These are phyloP conservation scores for Cavenderia fasciculata DNA, from an alignment of 78 protist species.

Conservation along the genomic window DNA sequence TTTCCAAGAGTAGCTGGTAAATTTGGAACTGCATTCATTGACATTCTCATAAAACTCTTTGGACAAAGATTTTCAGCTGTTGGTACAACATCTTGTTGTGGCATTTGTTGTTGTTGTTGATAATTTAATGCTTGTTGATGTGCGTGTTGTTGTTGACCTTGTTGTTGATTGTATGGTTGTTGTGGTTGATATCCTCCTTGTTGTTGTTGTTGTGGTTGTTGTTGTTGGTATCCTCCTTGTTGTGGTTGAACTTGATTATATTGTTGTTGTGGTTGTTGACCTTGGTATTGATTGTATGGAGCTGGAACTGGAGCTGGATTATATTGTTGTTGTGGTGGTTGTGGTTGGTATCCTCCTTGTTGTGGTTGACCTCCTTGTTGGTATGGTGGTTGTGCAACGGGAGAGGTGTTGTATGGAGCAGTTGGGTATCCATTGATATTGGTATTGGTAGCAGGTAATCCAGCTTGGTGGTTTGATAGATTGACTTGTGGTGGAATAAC, in stretches of 20 bases:
- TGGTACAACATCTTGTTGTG: constrained; percentile 20
- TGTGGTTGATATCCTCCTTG: background rate
- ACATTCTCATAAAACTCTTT: constrained; percentile 54
- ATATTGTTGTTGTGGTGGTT: background rate
- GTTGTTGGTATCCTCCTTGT: background rate
- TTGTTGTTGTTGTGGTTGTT: background rate
- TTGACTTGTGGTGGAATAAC: no score
- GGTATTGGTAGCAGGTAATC: no score
- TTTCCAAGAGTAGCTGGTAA: constrained; percentile 17
- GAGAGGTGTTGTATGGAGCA: no score
- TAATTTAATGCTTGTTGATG: background rate
- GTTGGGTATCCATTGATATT: no score
- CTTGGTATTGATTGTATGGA: background rate
- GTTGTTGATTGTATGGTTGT: constrained; percentile 12
- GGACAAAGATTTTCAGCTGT: constrained; percentile 72
- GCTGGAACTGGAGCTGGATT: background rate
- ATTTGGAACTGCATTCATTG: constrained; percentile 74
- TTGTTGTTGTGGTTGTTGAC: background rate
- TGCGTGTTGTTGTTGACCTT: background rate
- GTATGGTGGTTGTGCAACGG: no score
- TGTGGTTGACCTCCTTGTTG: background rate
- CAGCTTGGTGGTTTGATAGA: no score
- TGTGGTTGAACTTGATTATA: background rate
- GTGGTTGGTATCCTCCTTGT: background rate
- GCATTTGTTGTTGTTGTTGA: background rate